Evolutionary conservation across 2,329 filamentous ascomycete species (phyloP).

Genomic region (Neofusicoccum cordaticola): DNA sequence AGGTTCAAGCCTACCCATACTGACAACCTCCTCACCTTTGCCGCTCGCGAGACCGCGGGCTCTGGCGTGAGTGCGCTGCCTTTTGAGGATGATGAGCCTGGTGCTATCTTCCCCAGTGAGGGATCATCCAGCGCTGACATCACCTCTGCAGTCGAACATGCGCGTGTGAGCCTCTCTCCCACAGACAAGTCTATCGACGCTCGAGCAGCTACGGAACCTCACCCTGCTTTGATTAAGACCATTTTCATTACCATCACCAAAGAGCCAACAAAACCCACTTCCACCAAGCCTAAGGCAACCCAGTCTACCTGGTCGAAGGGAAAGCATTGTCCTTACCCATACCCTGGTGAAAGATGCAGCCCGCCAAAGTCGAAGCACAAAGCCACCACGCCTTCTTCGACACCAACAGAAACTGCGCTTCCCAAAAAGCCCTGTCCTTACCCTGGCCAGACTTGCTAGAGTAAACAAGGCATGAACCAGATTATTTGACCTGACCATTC

Average conservation of each 20-base stretch:
- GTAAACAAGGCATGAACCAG: no score
- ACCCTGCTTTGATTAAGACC: background rate
- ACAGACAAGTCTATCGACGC: background rate
- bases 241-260: background rate
- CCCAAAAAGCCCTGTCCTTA: background rate
- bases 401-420: background rate
- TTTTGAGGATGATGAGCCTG: background rate
- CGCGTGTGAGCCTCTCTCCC: background rate
- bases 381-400: background rate
- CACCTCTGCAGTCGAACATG: background rate
- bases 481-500: no score
- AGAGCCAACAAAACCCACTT: background rate
- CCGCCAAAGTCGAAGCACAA: background rate
- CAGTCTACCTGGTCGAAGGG: background rate
- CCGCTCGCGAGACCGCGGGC: background rate
- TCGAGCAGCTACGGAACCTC: background rate
- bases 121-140: background rate
- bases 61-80: background rate
- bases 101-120: background rate
- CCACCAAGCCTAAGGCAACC: background rate
- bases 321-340: constrained; percentile 7
- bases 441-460: background rate
- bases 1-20: no score
- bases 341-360: background rate
- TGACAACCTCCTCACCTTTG: no score